Evolutionary conservation across 306 rosid species (phyloP).

Genomic region (Lathyrus tuberosus): DNA sequence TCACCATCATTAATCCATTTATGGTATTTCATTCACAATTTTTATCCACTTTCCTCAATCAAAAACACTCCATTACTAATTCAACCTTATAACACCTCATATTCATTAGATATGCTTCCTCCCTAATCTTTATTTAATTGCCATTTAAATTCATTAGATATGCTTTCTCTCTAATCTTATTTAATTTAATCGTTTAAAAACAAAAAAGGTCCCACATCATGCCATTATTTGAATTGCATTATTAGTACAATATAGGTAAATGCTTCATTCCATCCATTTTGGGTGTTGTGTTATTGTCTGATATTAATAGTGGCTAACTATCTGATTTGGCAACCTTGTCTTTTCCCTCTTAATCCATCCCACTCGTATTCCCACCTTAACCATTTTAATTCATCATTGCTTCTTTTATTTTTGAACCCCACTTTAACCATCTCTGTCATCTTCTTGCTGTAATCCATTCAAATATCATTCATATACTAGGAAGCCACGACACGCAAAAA

Average conservation of each 20-base stretch:
- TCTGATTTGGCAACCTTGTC: constrained; percentile 19
- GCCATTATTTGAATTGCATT: constrained; percentile 9
- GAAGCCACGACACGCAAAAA: too few species aligned
- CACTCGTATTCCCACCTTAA: neutral
- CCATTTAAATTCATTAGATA: too few species aligned
- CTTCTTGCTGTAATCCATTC: neutral
- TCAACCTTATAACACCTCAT: too few species aligned
- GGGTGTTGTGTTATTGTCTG: neutral
- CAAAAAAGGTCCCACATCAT: neutral
- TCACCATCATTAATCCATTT: too few species aligned
- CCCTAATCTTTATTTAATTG: too few species aligned
- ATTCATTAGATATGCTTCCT: too few species aligned
- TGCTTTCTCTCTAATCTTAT: too few species aligned
- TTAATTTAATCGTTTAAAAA: neutral
- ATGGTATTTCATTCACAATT: too few species aligned
- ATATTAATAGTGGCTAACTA: neutral
- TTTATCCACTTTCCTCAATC: too few species aligned
- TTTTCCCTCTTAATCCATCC: neutral
- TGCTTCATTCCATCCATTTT: neutral
- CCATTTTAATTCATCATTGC: neutral
- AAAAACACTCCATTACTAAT: too few species aligned
- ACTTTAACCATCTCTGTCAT: neutral
- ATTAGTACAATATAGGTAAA: neutral
- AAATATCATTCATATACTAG: neutral
- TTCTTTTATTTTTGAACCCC: neutral